These are phyloP conservation scores for Chloranthus sessilifolius DNA, from an alignment of 164 flowering plant genomes.

Conservation along the genomic window DNA sequence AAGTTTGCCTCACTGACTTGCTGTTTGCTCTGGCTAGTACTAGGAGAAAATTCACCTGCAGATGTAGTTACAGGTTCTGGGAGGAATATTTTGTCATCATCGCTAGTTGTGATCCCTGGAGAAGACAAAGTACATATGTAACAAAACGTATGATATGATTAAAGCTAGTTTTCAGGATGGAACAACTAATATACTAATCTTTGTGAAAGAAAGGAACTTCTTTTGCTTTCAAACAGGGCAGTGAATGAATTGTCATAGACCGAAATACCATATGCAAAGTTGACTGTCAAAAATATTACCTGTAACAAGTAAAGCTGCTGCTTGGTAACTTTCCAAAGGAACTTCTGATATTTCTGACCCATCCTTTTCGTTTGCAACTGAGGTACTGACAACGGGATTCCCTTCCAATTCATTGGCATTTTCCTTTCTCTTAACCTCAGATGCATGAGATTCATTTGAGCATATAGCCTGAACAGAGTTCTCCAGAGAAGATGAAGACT, in stretches of 20 bases:
- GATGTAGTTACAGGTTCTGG: conserved; percentile 5
- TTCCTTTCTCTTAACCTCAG: conserved; percentile 12
- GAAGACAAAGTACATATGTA: neutral
- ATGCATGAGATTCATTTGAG: conserved; percentile 17
- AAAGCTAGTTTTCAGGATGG: no score
- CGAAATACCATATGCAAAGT: neutral
- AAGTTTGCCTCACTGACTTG: conserved; percentile 11
- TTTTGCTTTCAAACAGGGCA: neutral
- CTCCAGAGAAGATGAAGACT: conserved; percentile 8
- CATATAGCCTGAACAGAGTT: conserved; percentile 4
- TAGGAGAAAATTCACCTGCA: conserved; percentile 10
- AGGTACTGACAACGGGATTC: conserved; percentile 9
- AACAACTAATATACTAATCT: no score
- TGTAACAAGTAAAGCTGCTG: conserved; percentile 3
- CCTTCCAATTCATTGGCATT: conserved; percentile 12
- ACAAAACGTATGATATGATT: neutral
- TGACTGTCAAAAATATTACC: conserved; percentile 9
- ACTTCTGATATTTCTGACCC: conserved; percentile 12
- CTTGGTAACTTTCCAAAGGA: conserved; percentile 10
- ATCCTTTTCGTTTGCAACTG: conserved; percentile 12
- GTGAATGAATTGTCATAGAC: neutral
- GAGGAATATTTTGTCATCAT: conserved; percentile 5
- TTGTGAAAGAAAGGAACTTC: no score
- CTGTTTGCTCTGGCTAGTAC: conserved; percentile 7
- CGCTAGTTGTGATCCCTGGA: conserved; percentile 6